Evolutionary conservation across 495 filamentous ascomycete genomes (phyloP).

Genomic region (Talaromyces thailandensis): DNA sequence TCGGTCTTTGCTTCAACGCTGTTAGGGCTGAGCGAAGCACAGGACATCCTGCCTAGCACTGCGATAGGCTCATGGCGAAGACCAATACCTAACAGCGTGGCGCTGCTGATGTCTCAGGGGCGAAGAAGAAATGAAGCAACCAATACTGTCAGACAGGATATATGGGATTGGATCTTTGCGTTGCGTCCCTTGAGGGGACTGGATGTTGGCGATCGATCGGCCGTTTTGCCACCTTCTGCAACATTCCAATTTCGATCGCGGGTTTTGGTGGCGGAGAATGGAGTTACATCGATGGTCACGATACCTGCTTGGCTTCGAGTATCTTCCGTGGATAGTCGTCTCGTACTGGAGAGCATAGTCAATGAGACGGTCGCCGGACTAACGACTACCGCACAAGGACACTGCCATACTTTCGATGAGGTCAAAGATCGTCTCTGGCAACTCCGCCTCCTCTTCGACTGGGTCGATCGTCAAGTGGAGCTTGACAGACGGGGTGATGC

Average conservation of each 20-base stretch:
- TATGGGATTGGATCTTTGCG: constrained; percentile 72
- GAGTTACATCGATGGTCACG: constrained; percentile 21
- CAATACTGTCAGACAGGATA: constrained; percentile 18
- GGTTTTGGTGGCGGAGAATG: constrained; percentile 20
- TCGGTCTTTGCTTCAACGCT: constrained; percentile 71
- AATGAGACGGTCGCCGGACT: constrained; percentile 41
- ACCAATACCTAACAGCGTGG: constrained; percentile 2
- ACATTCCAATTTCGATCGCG: constrained; percentile 18
- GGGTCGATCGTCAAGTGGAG: constrained; percentile 49
- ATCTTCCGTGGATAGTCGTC: constrained; percentile 69
- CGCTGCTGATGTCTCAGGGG: constrained; percentile 8
- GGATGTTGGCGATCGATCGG: constrained; percentile 65
- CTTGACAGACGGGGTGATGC: constrained; percentile 23
- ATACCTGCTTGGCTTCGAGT: constrained; percentile 34
- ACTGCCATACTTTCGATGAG: constrained; percentile 24
- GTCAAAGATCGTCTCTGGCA: constrained; percentile 62
- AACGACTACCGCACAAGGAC: background rate
- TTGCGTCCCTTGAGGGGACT: constrained; percentile 53
- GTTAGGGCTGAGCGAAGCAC: constrained; percentile 32
- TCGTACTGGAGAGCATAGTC: constrained; percentile 59
- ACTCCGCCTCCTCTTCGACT: constrained; percentile 70
- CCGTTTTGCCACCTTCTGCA: constrained; percentile 56
- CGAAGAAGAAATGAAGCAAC: constrained; percentile 21
- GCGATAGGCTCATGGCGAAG: background rate
- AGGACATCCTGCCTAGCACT: constrained; percentile 27